Conservation (phyloP, 2,329 filamentous ascomycete species). For the Alternaria gansuensis region DNA sequence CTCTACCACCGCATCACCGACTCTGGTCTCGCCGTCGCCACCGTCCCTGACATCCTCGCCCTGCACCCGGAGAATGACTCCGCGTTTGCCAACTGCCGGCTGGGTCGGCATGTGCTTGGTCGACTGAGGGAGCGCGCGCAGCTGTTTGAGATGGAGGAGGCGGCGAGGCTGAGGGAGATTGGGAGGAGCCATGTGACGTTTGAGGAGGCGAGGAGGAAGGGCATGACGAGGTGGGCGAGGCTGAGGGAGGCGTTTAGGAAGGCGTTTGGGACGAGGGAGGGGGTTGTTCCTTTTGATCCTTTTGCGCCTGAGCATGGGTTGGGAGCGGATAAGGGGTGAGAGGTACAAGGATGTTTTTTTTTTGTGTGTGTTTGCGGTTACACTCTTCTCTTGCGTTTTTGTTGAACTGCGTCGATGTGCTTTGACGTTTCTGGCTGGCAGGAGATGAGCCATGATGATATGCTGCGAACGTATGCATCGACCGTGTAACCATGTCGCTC, state of each 20-base stretch:
- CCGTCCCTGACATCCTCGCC: constrained; percentile 20
- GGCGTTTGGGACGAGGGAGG: constrained; percentile 18
- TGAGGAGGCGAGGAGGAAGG: constrained; percentile 8
- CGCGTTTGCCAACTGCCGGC: background rate
- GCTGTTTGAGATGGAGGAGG: constrained; percentile 22
- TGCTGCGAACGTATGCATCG: too few relatives aligned
- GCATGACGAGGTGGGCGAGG: constrained; percentile 14
- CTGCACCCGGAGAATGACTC: constrained; percentile 26
- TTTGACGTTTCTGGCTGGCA: too few relatives aligned
- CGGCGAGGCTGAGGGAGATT: constrained; percentile 13
- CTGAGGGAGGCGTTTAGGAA: constrained; percentile 6
- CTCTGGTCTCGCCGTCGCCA: constrained; percentile 11
- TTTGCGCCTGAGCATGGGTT: constrained; percentile 9
- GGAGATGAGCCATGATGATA: too few relatives aligned
- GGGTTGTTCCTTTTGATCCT: constrained; percentile 20
- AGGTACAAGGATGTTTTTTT: too few relatives aligned
- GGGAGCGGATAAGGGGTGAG: too few relatives aligned
- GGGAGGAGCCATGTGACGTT: constrained; percentile 4
- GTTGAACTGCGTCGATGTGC: too few relatives aligned
- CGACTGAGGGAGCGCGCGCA: constrained; percentile 9
- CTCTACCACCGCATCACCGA: constrained; percentile 22
- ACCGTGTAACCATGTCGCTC: too few relatives aligned
- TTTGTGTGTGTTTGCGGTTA: background rate
- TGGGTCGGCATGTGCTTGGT: background rate
- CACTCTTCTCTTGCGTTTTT: too few relatives aligned